Conservation (phyloP, 345 rosid genomes). For the Erysimum cheiranthoides region DNA sequence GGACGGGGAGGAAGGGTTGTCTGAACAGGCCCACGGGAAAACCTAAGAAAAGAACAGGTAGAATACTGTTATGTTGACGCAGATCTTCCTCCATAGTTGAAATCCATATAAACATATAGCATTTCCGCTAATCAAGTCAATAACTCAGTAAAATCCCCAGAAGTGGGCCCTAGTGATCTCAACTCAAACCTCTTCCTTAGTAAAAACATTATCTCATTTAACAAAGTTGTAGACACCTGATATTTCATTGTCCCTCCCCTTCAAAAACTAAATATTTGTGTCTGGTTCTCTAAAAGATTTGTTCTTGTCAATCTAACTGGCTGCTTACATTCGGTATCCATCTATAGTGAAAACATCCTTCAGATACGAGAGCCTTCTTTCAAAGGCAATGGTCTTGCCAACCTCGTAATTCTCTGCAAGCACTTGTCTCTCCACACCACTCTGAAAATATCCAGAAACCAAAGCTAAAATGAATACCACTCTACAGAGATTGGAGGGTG, state of each 20-base stretch:
- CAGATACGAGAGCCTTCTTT: slow-evolving; percentile 62
- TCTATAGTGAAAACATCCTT: slow-evolving; percentile 84
- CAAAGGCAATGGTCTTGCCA: slow-evolving; percentile 84
- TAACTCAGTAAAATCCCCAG: background rate
- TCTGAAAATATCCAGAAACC: slow-evolving; percentile 51
- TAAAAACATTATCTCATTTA: background rate
- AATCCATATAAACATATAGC: background rate
- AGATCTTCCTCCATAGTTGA: slow-evolving; percentile 1
- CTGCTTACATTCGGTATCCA: slow-evolving; percentile 79
- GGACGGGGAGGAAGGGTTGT: slow-evolving; percentile 74
- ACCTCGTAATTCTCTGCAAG: slow-evolving; percentile 82
- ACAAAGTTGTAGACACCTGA: background rate
- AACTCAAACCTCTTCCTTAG: slow-evolving; percentile 4
- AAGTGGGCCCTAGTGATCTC: background rate
- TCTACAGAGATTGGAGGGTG: background rate
- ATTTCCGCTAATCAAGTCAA: background rate
- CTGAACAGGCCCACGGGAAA: slow-evolving; percentile 84
- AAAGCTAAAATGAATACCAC: slow-evolving; percentile 24
- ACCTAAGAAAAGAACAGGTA: slow-evolving; percentile 54
- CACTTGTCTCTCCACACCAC: slow-evolving; percentile 80
- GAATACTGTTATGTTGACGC: slow-evolving; percentile 7
- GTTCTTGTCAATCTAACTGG: slow-evolving; percentile 17
- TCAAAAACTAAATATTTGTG: slow-evolving; percentile 1
- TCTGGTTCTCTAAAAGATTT: background rate
- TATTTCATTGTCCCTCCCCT: background rate